Evolutionary conservation across 1,284 basidiomycete species (phyloP).

Genomic region (Rhodotorula sp.): DNA sequence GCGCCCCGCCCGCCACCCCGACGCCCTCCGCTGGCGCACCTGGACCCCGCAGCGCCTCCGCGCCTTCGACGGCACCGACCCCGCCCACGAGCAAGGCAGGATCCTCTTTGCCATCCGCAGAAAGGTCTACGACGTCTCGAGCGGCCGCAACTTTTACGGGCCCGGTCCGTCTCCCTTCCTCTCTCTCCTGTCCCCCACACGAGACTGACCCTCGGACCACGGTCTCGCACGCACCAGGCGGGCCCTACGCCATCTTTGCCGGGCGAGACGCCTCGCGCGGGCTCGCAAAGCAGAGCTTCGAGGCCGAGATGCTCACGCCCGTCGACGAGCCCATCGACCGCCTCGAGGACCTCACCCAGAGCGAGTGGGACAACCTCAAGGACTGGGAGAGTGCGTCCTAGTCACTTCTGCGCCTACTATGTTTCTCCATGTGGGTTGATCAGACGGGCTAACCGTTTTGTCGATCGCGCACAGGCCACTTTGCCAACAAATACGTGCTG

Average conservation of each 20-base stretch:
- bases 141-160: constrained; percentile 43
- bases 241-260: constrained; percentile 44
- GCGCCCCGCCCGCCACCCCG: constrained; percentile 37
- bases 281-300: constrained; percentile 46
- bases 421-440: neutral
- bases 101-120: constrained; percentile 45
- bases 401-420: neutral
- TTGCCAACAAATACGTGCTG: constrained; percentile 35
- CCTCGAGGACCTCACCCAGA: constrained; percentile 41
- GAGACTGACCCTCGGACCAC: neutral
- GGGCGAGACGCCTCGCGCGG: constrained; percentile 48
- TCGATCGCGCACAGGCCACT: neutral
- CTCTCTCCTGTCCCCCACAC: neutral
- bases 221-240: constrained; percentile 15
- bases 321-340: constrained; percentile 44
- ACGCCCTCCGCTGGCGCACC: constrained; percentile 38
- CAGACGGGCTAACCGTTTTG: neutral
- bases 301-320: constrained; percentile 45
- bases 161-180: constrained; percentile 34
- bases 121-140: constrained; percentile 46
- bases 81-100: constrained; percentile 2
- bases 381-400: constrained; percentile 44
- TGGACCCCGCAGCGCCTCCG: constrained; percentile 42
- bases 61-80: constrained; percentile 39
- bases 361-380: constrained; percentile 44